Conservation (phyloP, 2,329 filamentous ascomycete species). For the Akanthomyces lecanii region DNA sequence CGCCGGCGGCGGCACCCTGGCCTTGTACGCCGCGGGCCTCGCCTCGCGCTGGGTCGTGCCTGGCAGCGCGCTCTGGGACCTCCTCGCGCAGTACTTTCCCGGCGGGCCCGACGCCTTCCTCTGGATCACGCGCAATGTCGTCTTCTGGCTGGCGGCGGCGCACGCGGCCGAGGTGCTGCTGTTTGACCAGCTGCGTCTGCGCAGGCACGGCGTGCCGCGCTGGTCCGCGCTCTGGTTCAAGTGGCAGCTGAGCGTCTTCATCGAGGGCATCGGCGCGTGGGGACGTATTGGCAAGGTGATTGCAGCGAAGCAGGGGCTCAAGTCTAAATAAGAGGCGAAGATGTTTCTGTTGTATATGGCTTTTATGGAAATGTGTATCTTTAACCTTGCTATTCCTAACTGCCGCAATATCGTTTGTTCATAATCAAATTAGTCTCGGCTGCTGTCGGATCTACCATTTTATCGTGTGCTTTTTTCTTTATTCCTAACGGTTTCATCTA, state of each 20-base stretch:
- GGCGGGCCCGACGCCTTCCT: conserved; percentile 2
- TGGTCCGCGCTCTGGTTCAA: conserved; percentile 15
- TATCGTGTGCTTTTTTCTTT: no score
- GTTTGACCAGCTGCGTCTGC: conserved; percentile 16
- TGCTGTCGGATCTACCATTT: no score
- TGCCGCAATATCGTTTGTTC: no score
- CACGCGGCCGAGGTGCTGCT: conserved; percentile 9
- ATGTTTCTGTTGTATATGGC: background rate
- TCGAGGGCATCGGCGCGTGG: conserved; percentile 16
- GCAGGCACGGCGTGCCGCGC: conserved; percentile 12
- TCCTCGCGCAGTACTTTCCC: conserved; percentile 3
- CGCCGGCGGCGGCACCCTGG: background rate
- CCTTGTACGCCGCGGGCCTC: conserved; percentile 5
- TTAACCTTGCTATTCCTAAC: no score
- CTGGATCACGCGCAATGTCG: conserved; percentile 2
- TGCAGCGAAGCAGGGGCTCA: conserved; percentile 12
- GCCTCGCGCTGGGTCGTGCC: conserved; percentile 1
- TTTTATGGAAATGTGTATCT: no score
- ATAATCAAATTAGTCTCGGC: no score
- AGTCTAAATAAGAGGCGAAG: background rate
- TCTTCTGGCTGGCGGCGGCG: background rate
- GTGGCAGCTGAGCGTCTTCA: conserved; percentile 15
- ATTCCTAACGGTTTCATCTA: background rate
- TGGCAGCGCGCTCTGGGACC: background rate
- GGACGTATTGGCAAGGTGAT: conserved; percentile 7